Percentiles rank a stretch among this genome's conserved stretches.
phyloP scores from a whole-genome alignment of 352 stramenopile species.

The Paralagenidium karlingii region DNA sequence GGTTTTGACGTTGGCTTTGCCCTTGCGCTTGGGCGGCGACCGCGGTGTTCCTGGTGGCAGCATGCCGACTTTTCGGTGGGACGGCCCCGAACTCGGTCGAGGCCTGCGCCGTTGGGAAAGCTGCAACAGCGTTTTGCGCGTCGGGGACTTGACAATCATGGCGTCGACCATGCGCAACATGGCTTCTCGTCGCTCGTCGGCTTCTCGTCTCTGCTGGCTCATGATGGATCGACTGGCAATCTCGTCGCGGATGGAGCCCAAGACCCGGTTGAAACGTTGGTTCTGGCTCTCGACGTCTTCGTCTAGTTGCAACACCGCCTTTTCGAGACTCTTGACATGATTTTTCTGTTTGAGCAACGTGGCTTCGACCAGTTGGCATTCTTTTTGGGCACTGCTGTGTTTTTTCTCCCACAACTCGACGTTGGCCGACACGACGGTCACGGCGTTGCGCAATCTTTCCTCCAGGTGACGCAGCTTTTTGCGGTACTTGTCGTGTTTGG shows the following conservation, averaged over 20 bases:
- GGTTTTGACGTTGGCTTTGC: neutral
- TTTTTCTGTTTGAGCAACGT: constrained; percentile 23
- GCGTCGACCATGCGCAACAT: constrained; percentile 32
- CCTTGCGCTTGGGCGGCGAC: constrained; percentile 1
- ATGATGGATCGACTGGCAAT: constrained; percentile 27
- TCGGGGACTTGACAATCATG: too few relatives aligned
- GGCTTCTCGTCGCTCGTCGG: constrained; percentile 30
- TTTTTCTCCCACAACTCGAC: constrained; percentile 16
- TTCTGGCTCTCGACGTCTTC: constrained; percentile 12
- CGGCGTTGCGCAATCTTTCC: constrained; percentile 19
- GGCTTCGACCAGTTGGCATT: constrained; percentile 19
- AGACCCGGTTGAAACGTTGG: constrained; percentile 15
- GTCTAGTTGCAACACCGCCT: constrained; percentile 12
- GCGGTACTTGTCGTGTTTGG: constrained; percentile 35
- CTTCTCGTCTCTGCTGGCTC: constrained; percentile 19
- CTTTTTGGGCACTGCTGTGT: constrained; percentile 8
- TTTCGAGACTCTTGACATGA: constrained; percentile 13
- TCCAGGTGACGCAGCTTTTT: constrained; percentile 34
- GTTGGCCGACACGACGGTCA: constrained; percentile 23
- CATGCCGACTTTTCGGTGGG: too few relatives aligned
- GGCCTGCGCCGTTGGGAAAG: neutral
- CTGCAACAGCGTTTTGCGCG: neutral
- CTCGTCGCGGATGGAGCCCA: constrained; percentile 33
- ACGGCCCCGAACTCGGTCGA: too few relatives aligned
- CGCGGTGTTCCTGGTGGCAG: neutral